These are phyloP conservation scores for Debaryomyces coudertii DNA, from an alignment of 1,139 yeast species.

Conservation along the genomic window DNA sequence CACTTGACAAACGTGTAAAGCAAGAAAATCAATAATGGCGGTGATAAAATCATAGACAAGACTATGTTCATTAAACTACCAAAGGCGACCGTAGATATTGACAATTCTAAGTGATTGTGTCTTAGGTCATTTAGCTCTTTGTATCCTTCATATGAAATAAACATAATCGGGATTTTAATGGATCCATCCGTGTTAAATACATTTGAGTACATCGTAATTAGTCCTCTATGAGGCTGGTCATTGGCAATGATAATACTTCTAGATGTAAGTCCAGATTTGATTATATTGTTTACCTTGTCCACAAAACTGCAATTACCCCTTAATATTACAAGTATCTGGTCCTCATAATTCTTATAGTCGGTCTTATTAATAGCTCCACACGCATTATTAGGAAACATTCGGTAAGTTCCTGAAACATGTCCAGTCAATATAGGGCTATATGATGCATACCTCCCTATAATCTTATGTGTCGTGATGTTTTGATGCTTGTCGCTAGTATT, in stretches of 20 bases:
- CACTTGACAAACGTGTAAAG: slow-evolving; percentile 38
- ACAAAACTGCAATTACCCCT: slow-evolving; percentile 51
- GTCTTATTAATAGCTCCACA: slow-evolving; percentile 25
- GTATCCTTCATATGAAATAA: slow-evolving; percentile 44
- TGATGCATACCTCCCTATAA: slow-evolving; percentile 48
- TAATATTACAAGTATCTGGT: slow-evolving; percentile 37
- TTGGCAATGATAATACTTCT: slow-evolving; percentile 44
- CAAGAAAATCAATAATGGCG: slow-evolving; percentile 44
- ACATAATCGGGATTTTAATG: slow-evolving; percentile 39
- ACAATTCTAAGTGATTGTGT: slow-evolving; percentile 18
- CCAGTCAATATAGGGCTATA: slow-evolving; percentile 41
- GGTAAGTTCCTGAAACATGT: slow-evolving; percentile 28
- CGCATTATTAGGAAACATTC: slow-evolving; percentile 33
- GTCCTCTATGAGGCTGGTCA: slow-evolving; percentile 42
- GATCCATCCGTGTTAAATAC: slow-evolving; percentile 43
- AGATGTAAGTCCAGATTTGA: slow-evolving; percentile 34
- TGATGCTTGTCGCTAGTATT: slow-evolving; percentile 26
- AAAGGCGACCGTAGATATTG: slow-evolving; percentile 37
- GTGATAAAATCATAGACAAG: slow-evolving; percentile 47
- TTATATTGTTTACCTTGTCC: slow-evolving; percentile 37
- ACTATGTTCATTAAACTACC: slow-evolving; percentile 46
- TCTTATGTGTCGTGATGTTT: slow-evolving; percentile 23
- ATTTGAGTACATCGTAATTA: slow-evolving; percentile 49
- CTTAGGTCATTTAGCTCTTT: slow-evolving; percentile 15
- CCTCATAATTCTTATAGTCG: slow-evolving; percentile 19